Base-by-base conservation (phyloP, 768 basidiomycete species). In the Suillus spraguei region DNA sequence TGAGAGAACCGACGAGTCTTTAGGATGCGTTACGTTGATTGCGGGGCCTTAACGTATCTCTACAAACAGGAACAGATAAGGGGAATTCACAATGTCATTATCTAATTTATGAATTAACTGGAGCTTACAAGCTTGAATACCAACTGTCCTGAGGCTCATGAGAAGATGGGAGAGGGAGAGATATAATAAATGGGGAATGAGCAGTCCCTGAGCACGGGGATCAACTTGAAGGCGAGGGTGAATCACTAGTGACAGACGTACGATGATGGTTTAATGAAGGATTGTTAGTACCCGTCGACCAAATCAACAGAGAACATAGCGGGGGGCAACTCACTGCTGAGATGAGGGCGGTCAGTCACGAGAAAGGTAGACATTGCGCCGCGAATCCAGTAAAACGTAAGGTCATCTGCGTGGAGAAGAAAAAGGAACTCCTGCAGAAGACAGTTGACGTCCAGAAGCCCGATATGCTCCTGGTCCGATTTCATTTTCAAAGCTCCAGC, bases 401-500 rank as follows among this genome's bases (percentile, higher is more conserved):
- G 5, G 32, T 11, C 52, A 53, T 33, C 32, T 11, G 32, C 20
- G 5, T 8, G 50, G 32, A 24, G 47, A 10, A 17, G 28, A 22
- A 49, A 46, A 13, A 28, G 28, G n/a, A 49, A 20, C 16, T 52
- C 28, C 28, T 17, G 17, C 17, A 32, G 28, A 52, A 32, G 28
- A 52, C 8, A 5, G 50, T 33, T 32, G 17, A 52, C 32, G 17
- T 33, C 20, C 2, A 53, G 32, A 53, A 53, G 32, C 52, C 20
- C 52, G 52, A 53, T 33, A 69, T 79, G 91, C 74, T 93, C 91
- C 67, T 90, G 89, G 66, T 98, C 96, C 50, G 97, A 79, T 66
- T 89, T 87, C 28, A 78, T 81, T 73, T 98, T 73, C 98, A 95
- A 3, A 98, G 81, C 61, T 92, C 92, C 47, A 89, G 76, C 1